Percentiles rank a stretch among this genome's conserved stretches.
Conservation (phyloP, 495 filamentous ascomycete genomes). For the Aspergillus haitiensis region DNA sequence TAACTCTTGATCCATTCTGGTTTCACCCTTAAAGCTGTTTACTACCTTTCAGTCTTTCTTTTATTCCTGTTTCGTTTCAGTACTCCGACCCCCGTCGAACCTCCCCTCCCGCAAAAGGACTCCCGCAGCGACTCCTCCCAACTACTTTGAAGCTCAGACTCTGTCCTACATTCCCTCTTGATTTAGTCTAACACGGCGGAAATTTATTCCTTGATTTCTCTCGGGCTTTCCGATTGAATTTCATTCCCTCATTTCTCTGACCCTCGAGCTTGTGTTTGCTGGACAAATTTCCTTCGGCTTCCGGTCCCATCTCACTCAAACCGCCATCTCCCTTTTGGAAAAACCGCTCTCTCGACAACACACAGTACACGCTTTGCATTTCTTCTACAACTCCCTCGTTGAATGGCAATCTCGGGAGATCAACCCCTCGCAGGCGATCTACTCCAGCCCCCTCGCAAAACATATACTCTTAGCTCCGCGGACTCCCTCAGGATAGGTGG, state of each 20-base stretch:
- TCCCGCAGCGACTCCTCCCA: slow-evolving; percentile 9
- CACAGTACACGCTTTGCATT: background rate
- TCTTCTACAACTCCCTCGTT: slow-evolving; percentile 10
- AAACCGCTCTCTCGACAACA: background rate
- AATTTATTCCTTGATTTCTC: background rate
- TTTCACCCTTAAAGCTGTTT: background rate
- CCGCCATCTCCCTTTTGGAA: slow-evolving; percentile 5
- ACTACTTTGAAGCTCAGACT: slow-evolving; percentile 1
- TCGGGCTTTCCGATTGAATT: background rate
- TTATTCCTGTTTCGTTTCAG: slow-evolving; percentile 8
- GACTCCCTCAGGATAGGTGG: slow-evolving; percentile 30
- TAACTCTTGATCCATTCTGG: background rate
- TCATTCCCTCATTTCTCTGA: background rate
- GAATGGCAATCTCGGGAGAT: slow-evolving; percentile 27
- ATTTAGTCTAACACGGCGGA: background rate
- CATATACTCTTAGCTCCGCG: slow-evolving; percentile 13
- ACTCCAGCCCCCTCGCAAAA: slow-evolving; percentile 10
- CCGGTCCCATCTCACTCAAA: slow-evolving; percentile 12
- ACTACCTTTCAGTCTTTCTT: slow-evolving; percentile 1
- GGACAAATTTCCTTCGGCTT: slow-evolving; percentile 7
- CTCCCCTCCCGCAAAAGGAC: slow-evolving; percentile 8
- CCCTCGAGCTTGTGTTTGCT: slow-evolving; percentile 1
- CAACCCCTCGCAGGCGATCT: slow-evolving; percentile 10
- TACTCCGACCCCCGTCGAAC: slow-evolving; percentile 1
- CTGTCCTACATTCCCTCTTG: slow-evolving; percentile 6